Evolutionary conservation across 805 yeast species (phyloP), one percentile per base, ranked within the genome.

Genomic region (Starmerella khaoyaiensis): DNA sequence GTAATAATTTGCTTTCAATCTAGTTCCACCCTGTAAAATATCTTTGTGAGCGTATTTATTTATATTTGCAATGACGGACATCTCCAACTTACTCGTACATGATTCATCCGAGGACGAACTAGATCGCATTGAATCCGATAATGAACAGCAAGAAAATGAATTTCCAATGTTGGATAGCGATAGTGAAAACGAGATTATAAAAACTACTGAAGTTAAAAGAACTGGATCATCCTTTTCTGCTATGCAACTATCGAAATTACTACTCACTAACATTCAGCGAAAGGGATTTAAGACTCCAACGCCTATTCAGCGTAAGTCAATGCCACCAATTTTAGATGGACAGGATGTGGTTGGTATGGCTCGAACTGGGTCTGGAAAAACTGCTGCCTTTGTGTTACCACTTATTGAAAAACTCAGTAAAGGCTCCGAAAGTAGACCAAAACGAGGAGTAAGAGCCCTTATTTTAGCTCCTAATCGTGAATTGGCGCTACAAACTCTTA

Each of bases 311-410:
- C 69, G 98, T 47, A 90, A 87, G 56, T 78, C 98, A 3, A 81
- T 90, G 41, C 98, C 98, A 0, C 65, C 84, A 38, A 76, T 90
- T 41, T 64, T 90, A 63, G 82, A 79, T 32, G 79, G 74, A 38
- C 69, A 93, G 54, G 98, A 90, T 61, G 93, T 90, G 28, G 98
- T 90, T 12, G 99, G 96, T 55, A 90, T 90, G 99, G 99, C 99
- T 12, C 71, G 99, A 54, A 90, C 99, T 0, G 99, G 99, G 52
- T 81, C 94, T 19, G 99, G 99, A 67, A 90, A 90, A 56, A 90
- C 99, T 0, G 98, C 98, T 7, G 97, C 98, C 1, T 90, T 90
- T 56, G 71, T 82, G 16, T 62, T 90, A 37, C 99, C 99, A 3
- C 67, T 90, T 64, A 68, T 90, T 46, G 96, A 90, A 51, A 23